Base-by-base conservation (phyloP, 108 stramenopile genomes). In the Pseudonitzschia delicatissima region DNA sequence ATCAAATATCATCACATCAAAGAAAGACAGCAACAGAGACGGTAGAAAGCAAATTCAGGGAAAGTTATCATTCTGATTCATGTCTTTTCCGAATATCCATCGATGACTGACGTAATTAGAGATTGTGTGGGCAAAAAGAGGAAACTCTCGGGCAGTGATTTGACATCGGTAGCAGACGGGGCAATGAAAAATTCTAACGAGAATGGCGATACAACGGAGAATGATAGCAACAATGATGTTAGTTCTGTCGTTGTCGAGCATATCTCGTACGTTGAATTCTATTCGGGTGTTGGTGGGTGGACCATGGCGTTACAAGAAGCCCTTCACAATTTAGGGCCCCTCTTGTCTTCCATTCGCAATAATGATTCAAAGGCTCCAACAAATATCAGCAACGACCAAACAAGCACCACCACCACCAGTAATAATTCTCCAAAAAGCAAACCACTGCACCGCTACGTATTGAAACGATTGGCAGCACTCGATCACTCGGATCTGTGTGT, bases 271-370 rank as follows among this genome's bases (percentile, higher is more conserved):
- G 77, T 92, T 33, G 93, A 96, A 73, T 94, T 96, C 73, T 96
- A 91, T 78, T 88, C 88, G n/a, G 96, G 96, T 12, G 80, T 96
- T 17, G 96, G 96, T 11, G 96, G 96, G 4, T 93, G 92, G 92
- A 80, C 84, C 5, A 81, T 82, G 66, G 92, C 92, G 7, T 65
- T 92, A 31, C 73, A 87, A 32, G 76, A 77, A 35, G 88, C 87
- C 26, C 49, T 82, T 12, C 21, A 39, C 17, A 34, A 50, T 23
- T 23, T 65, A 23, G 28, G 35, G 6, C 31, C 28, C 12, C 6
- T 31, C 28, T 11, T 35, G 29, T 50, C 64, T 18, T 50, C 13
- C 2, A 2, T 20, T 13, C 21, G 18, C 18, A 20, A 5, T 2
- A 15, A 2, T 2, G 6, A 13, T n/a, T 44, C 42, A 7, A 44